Evolutionary conservation across 2,329 filamentous ascomycete species (phyloP).

Genomic region (Dactylellina drechsleri): DNA sequence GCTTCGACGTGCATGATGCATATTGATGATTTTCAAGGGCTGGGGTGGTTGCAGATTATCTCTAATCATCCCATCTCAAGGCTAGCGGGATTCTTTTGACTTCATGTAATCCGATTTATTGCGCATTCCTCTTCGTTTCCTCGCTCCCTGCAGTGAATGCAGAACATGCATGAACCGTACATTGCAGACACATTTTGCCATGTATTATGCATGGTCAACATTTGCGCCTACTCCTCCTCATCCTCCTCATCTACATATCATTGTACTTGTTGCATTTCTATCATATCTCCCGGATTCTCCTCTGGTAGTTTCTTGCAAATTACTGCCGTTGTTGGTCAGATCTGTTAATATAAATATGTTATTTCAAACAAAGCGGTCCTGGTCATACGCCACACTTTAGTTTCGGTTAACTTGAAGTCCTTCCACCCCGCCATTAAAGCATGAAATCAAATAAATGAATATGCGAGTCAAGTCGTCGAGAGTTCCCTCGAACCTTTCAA

Average conservation of each 20-base stretch:
- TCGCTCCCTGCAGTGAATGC: background rate
- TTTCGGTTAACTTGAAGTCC: background rate
- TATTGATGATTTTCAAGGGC: slow-evolving; percentile 32
- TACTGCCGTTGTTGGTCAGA: background rate
- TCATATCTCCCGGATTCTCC: too few relatives aligned
- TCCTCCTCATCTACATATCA: slow-evolving; percentile 9
- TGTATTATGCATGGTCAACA: background rate
- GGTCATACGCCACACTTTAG: slow-evolving; percentile 53
- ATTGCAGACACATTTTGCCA: background rate
- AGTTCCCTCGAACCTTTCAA: too few relatives aligned
- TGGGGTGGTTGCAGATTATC: slow-evolving; percentile 10
- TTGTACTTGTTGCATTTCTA: slow-evolving; percentile 26
- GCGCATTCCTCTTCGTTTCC: background rate
- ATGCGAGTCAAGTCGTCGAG: too few relatives aligned
- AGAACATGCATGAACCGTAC: background rate
- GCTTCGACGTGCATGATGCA: slow-evolving; percentile 44
- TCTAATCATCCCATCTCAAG: slow-evolving; percentile 13
- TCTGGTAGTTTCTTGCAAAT: too few relatives aligned
- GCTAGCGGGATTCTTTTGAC: slow-evolving; percentile 19
- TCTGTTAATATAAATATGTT: background rate
- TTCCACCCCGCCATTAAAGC: background rate
- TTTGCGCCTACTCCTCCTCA: background rate
- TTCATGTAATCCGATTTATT: slow-evolving; percentile 5
- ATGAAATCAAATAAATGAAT: too few relatives aligned
- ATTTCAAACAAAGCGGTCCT: slow-evolving; percentile 1